Conservation (phyloP, 345 rosid species). For the Diplotaxis tenuifolia region DNA sequence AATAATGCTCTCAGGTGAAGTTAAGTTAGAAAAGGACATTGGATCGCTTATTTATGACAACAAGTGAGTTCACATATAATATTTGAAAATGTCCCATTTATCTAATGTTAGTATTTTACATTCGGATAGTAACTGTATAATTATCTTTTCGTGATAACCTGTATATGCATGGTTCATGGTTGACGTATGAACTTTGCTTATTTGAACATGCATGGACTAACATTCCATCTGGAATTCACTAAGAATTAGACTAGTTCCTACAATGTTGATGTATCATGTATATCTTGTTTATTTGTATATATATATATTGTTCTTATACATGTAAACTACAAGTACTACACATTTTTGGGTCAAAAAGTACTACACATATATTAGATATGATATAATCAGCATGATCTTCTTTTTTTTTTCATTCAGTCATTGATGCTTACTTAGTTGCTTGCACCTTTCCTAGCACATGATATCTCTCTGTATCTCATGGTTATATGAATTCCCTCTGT, state of each 20-base stretch:
- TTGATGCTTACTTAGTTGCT: constrained; percentile 13
- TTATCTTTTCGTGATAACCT: constrained; percentile 24
- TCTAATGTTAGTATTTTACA: constrained; percentile 10
- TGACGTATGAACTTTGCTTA: constrained; percentile 6
- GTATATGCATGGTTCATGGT: constrained; percentile 24
- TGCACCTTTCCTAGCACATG: neutral
- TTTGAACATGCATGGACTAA: constrained; percentile 17
- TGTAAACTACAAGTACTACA: neutral
- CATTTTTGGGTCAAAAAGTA: neutral
- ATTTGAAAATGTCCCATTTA: neutral
- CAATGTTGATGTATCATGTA: too few relatives aligned
- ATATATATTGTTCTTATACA: too few relatives aligned
- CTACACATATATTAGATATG: neutral
- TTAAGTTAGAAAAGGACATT: constrained; percentile 38
- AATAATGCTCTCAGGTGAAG: too few relatives aligned
- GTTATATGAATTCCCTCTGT: neutral
- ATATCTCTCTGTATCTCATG: neutral
- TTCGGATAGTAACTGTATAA: neutral
- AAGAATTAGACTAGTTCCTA: neutral
- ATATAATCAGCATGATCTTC: neutral
- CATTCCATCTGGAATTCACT: constrained; percentile 4
- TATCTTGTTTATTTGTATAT: too few relatives aligned
- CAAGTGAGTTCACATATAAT: constrained; percentile 14
- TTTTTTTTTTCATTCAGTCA: neutral
- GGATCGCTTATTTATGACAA: constrained; percentile 32